Conservation (phyloP, 192 early-diverging fungal genomes). For the Hyaloraphidium curvatum region DNA sequence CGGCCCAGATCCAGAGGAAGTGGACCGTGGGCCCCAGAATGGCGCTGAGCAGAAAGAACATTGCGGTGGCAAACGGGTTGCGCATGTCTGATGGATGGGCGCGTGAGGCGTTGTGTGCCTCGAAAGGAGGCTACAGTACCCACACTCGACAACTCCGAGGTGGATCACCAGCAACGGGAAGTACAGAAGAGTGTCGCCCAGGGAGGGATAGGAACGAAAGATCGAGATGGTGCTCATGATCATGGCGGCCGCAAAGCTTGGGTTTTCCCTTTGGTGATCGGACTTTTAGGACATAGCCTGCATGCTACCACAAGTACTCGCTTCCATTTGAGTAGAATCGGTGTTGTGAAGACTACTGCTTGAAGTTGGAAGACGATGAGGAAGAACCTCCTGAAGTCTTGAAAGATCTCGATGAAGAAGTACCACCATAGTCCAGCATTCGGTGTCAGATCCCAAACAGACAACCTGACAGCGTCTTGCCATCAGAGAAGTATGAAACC, state of each 20-base stretch:
- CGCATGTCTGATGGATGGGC: constrained; percentile 48
- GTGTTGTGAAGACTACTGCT: constrained; percentile 71
- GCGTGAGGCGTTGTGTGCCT: no score
- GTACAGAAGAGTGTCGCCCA: not conserved
- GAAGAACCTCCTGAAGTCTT: constrained; percentile 91
- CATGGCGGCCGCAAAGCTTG: constrained; percentile 55
- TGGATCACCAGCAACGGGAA: not conserved
- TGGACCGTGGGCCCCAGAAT: constrained; percentile 77
- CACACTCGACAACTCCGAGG: no score
- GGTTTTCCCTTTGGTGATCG: constrained; percentile 33
- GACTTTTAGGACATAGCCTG: not conserved
- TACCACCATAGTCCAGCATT: constrained; percentile 97
- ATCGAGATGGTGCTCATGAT: constrained; percentile 22
- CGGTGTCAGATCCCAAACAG: constrained; percentile 76
- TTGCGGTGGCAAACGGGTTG: constrained; percentile 51
- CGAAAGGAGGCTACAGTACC: no score
- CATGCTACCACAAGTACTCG: constrained; percentile 12
- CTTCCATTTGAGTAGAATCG: constrained; percentile 61
- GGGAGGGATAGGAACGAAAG: not conserved
- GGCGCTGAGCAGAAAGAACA: constrained; percentile 49
- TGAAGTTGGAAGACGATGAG: constrained; percentile 83
- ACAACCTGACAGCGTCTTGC: constrained; percentile 21
- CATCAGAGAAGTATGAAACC: not conserved
- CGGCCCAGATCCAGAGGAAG: constrained; percentile 89
- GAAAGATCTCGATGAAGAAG: constrained; percentile 99